Evolutionary conservation across 371 early-diverging fungal genomes (phyloP).

Genomic region (Lichtheimia hyalospora): DNA sequence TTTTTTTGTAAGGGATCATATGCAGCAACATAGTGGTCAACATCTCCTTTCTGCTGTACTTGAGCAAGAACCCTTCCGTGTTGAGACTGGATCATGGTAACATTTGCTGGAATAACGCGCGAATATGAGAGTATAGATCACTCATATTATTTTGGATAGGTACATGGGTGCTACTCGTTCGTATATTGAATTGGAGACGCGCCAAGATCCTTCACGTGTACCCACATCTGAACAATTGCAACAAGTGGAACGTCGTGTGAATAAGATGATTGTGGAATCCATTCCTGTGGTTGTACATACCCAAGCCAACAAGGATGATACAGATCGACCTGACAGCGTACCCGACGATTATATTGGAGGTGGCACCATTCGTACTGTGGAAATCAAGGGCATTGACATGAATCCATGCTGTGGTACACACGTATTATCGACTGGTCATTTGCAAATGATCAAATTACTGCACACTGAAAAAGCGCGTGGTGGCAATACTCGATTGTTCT

Average conservation of each 20-base stretch:
- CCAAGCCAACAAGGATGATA: constrained; percentile 19
- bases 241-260: constrained; percentile 54
- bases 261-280: constrained; percentile 57
- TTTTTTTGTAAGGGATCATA: constrained; percentile 49
- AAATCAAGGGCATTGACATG: constrained; percentile 58
- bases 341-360: constrained; percentile 67
- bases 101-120: not conserved
- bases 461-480: constrained; percentile 71
- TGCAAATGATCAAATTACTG: constrained; percentile 65
- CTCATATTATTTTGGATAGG: constrained; percentile 22
- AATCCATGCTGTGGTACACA: constrained; percentile 89
- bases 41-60: constrained; percentile 74
- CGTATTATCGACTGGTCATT: constrained; percentile 55
- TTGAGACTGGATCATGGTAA: constrained; percentile 72
- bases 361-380: constrained; percentile 61
- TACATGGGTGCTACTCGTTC: constrained; percentile 57
- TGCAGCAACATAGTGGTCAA: constrained; percentile 83
- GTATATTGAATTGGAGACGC: constrained; percentile 60
- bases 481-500: constrained; percentile 67
- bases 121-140: not conserved
- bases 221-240: constrained; percentile 48
- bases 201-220: constrained; percentile 19
- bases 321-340: constrained; percentile 47
- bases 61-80: constrained; percentile 54
- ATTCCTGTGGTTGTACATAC: constrained; percentile 51